Conservation (phyloP, 352 stramenopile genomes). For the Globisporangium lucens region DNA sequence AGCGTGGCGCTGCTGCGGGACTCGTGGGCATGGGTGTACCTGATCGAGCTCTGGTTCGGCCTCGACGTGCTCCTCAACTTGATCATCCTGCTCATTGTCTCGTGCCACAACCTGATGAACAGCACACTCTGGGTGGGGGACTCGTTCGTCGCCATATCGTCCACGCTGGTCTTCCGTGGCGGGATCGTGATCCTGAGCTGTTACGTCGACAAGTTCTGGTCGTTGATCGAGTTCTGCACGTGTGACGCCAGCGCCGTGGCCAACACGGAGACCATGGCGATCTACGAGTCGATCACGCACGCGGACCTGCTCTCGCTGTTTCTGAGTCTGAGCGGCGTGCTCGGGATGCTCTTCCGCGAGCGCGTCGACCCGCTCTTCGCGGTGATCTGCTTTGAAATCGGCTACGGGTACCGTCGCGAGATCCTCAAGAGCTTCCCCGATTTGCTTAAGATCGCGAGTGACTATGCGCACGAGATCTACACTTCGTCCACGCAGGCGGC, state of each 20-base stretch:
- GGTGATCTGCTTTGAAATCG: conserved; percentile 31
- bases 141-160: conserved; percentile 34
- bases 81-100: conserved; percentile 28
- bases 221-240: conserved; percentile 28
- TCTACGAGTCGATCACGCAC: conserved; percentile 26
- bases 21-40: conserved; percentile 23
- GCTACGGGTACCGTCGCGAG: conserved; percentile 20
- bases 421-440: conserved; percentile 4
- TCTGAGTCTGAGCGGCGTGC: neutral
- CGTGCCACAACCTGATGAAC: conserved; percentile 25
- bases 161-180: conserved; percentile 27
- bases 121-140: conserved; percentile 41
- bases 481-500: neutral
- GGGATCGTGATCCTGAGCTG: conserved; percentile 28
- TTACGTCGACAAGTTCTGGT: conserved; percentile 38
- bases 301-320: conserved; percentile 30
- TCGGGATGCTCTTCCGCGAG: conserved; percentile 7
- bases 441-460: neutral
- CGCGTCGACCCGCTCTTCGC: conserved; percentile 21
- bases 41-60: conserved; percentile 31
- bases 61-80: conserved; percentile 32
- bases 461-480: conserved; percentile 2
- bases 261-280: conserved; percentile 20
- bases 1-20: conserved; percentile 12
- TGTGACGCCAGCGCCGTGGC: conserved; percentile 20